Percentiles rank a stretch among this genome's conserved stretches.
Evolutionary conservation across 106 monocot species (phyloP).

Genomic region (Gastrodia elata): DNA sequence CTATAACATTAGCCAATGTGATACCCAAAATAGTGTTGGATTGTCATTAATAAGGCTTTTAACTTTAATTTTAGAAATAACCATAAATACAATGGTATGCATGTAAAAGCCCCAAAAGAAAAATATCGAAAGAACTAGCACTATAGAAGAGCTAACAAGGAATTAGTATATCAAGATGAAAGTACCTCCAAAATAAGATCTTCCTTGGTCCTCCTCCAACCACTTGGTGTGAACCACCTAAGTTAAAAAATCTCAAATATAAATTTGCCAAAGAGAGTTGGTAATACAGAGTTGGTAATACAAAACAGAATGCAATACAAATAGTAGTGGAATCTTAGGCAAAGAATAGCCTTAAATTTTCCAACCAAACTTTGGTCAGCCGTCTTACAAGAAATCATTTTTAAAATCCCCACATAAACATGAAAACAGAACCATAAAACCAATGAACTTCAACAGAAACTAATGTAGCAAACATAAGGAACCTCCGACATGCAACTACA

Average conservation of each 20-base stretch:
- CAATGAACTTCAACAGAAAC: neutral
- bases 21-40: neutral
- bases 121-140: conserved; percentile 19
- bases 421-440: neutral
- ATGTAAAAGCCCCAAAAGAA: no score
- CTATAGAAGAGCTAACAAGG: conserved; percentile 10
- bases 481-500: no score
- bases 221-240: conserved; percentile 95
- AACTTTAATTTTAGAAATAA: neutral
- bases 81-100: neutral
- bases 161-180: conserved; percentile 25
- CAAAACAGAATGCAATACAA: neutral
- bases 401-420: neutral
- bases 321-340: neutral
- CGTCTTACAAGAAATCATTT: neutral
- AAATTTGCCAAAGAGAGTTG: neutral
- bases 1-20: neutral
- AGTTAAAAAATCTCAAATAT: conserved; percentile 11
- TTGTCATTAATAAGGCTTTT: neutral
- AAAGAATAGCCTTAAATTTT: neutral
- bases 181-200: conserved; percentile 92
- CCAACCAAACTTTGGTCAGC: neutral
- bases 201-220: conserved; percentile 98
- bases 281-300: neutral
- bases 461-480: neutral